Evolutionary conservation across 1,139 yeast genomes (phyloP), one percentile per base, ranked within the genome.

Genomic region (Yarrowia galli): DNA sequence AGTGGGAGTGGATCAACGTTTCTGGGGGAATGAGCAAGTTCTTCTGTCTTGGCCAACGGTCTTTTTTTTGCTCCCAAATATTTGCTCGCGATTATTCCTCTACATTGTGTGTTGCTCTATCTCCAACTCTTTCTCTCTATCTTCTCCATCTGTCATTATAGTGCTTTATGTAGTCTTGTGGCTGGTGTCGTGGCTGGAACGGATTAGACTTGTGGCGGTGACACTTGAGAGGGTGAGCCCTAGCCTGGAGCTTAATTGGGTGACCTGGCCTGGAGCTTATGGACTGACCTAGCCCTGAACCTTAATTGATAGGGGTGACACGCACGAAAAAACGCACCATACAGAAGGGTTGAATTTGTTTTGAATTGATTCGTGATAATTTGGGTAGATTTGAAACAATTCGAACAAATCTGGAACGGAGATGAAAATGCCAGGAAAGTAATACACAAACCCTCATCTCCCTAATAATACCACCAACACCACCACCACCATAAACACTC

Each of bases 101-200:
- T 15, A 18, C 48, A n/a, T n/a, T n/a, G n/a, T 5, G 15, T 22
- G n/a, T 8, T 45, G 48, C 25, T 22, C 25, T 9, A 18, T 45
- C 28, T 13, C 32, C 28, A 45, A 22, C 48, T 45, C 35, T 15
- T 35, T 23, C 48, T 45, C 35, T 15, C 51, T 23, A 4, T 32
- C 23, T 3, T 49, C 10, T 18, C n/a, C n/a, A n/a, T n/a, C 25
- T 1, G 22, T 10, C 15, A 32, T 48, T 6, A 20, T 35, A 13
- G 18, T 8, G 28, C 42, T 15, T 13, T 54, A 54, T 54, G 61
- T 40, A 54, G 18, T 13, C 61, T 35, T 54, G 61, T 40, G 61
- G 61, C 61, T 54, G 48, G 61, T 54, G 61, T 12, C 25, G 40
- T 51, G 40, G 58, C 18, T 38, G 25, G 54, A 13, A 13, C 32